Base-by-base conservation (phyloP, 2,329 filamentous ascomycete genomes). In the Talaromyces sp. region DNA sequence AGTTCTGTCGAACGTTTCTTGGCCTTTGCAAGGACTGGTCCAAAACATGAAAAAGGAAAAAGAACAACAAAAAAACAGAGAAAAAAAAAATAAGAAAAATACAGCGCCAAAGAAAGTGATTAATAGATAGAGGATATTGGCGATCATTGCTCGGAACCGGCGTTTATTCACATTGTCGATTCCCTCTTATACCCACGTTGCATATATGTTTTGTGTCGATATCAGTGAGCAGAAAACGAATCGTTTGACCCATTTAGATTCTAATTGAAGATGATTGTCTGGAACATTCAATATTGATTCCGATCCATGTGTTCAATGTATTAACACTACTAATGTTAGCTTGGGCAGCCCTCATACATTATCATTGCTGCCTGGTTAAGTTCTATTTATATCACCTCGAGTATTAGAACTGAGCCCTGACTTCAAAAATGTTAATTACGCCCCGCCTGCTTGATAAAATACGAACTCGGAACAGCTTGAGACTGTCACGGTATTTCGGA, bases 21-120 rank as follows among this genome's bases (percentile, higher is more conserved):
- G 71, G 72, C 6, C 57, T 67, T 36, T 75, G 72, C 62, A 67
- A 65, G 36, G 66, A 71, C 40, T 75, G 72, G 72, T 67, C 69
- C 16, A 68, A 66, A 52, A 63, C 66, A 47, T 63, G 47, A 57
- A 10, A n/a, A 28, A 31, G 16, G 9, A 44, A 40, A 23, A 50
- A 23, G 51, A 6, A 36, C 9, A 40, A 40, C 10, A 36, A 30
- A 47, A 57, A 23, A 12, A 51, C 27, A n/a, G 9, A 4, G 14
- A 57, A 18, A n/a, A 33, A 47, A 16, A 50, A n/a, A 50, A 31
- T 31, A 18, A 47, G 8, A 33, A 47, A 7, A 34, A 42, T 16
- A 33, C 30, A 16, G 2, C 28, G 18, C 50, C 27, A 7, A n/a
- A 3, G 27, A 52, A 23, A n/a, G 50, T 10, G 10, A 14, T 31